Conservation (phyloP, 202 grass and related monocot genomes). For the Dendrocalamus latiflorus region DNA sequence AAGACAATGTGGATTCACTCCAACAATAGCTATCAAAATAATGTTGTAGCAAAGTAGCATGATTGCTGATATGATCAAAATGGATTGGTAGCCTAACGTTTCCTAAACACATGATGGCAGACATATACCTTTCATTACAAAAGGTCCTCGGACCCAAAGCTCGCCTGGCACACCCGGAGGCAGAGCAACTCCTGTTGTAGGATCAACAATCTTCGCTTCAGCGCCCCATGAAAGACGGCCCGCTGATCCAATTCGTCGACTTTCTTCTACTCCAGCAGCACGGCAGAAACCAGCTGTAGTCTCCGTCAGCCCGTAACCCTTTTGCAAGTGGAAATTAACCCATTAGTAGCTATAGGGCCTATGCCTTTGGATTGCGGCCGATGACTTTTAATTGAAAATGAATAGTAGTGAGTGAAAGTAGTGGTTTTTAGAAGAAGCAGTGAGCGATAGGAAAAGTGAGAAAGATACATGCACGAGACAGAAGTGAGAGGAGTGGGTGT, state of each 20-base stretch:
- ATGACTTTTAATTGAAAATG: no score
- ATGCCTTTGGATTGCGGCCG: no score
- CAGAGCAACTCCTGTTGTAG: slow-evolving; percentile 27
- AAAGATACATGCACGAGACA: no score
- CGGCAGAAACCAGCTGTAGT: slow-evolving; percentile 43
- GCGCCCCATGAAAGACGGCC: slow-evolving; percentile 37
- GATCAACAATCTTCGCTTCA: slow-evolving; percentile 62
- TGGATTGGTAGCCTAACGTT: neutral
- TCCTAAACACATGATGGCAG: neutral
- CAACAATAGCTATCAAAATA: neutral
- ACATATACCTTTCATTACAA: slow-evolving; percentile 56
- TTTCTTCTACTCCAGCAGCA: slow-evolving; percentile 2
- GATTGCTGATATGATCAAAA: neutral
- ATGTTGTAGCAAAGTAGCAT: neutral
- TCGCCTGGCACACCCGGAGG: slow-evolving; percentile 43
- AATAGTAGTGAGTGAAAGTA: no score
- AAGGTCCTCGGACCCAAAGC: slow-evolving; percentile 51
- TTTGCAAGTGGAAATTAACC: slow-evolving; percentile 6
- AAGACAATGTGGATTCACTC: neutral
- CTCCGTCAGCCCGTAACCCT: slow-evolving; percentile 78
- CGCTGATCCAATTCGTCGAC: slow-evolving; percentile 22
- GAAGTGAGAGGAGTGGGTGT: no score
- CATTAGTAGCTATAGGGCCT: neutral
- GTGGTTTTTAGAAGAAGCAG: no score
- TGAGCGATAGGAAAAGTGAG: no score